These are phyloP conservation scores for Entomortierella chlamydospora DNA, from an alignment of 192 early-diverging fungal genomes.

Conservation along the genomic window DNA sequence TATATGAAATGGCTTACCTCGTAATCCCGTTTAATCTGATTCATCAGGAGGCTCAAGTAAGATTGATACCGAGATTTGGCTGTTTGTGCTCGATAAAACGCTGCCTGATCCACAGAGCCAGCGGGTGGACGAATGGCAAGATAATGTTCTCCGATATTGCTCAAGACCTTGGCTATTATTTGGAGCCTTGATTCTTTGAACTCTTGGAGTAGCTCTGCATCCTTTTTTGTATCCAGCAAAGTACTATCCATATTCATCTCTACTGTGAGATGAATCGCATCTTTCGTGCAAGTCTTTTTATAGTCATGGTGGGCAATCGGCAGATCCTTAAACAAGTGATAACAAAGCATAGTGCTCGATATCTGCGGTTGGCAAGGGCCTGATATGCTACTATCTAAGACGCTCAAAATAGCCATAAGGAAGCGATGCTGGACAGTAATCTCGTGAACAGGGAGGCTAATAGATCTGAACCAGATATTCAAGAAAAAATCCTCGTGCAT, in stretches of 20 bases:
- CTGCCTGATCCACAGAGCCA: not conserved
- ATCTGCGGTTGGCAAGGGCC: not conserved
- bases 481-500: constrained; percentile 31
- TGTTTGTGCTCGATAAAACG: constrained; percentile 1
- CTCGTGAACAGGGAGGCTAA: constrained; percentile 25
- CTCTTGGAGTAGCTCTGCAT: constrained; percentile 7
- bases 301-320: constrained; percentile 16
- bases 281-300: not conserved
- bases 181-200: constrained; percentile 28
- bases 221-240: not conserved
- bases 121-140: not conserved
- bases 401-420: constrained; percentile 3
- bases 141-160: constrained; percentile 47
- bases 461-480: constrained; percentile 28
- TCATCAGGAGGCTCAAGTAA: constrained; percentile 7
- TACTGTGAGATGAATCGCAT: not conserved
- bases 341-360: not conserved
- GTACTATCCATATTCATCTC: not conserved
- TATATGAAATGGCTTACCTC: not conserved
- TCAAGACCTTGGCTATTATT: constrained; percentile 17
- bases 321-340: constrained; percentile 15
- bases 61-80: constrained; percentile 12
- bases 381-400: not conserved
- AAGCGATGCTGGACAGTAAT: constrained; percentile 32
- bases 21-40: constrained; percentile 16